Percentiles rank a stretch among this genome's conserved stretches.
Evolutionary conservation across 768 basidiomycete genomes (phyloP).

Genomic region (Russula earlei): DNA sequence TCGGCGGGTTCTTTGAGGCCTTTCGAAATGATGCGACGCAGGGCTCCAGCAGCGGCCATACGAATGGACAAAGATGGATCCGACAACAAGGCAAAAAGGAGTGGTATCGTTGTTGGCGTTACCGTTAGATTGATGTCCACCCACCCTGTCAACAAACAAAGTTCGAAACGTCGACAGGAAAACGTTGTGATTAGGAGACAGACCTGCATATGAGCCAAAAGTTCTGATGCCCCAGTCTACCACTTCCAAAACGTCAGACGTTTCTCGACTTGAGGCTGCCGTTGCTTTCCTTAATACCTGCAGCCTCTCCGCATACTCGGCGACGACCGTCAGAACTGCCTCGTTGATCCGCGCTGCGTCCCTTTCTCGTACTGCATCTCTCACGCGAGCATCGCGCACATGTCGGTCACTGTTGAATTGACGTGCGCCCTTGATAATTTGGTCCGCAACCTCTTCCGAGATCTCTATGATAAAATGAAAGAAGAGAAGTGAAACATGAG

Average conservation of each 20-base stretch:
- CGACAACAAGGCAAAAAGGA: slow-evolving; percentile 76
- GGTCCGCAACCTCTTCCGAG: slow-evolving; percentile 95
- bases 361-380: slow-evolving; percentile 83
- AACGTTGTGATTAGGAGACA: slow-evolving; percentile 29
- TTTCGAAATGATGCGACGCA: slow-evolving; percentile 80
- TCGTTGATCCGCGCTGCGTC: slow-evolving; percentile 84
- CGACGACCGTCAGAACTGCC: slow-evolving; percentile 75
- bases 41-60: slow-evolving; percentile 68
- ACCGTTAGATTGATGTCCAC: slow-evolving; percentile 96
- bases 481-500: slow-evolving; percentile 78
- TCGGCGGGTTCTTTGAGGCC: slow-evolving; percentile 87
- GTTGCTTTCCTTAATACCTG: slow-evolving; percentile 38
- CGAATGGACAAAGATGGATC: slow-evolving; percentile 73
- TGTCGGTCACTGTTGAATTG: slow-evolving; percentile 61
- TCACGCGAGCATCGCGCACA: slow-evolving; percentile 70
- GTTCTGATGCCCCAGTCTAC: slow-evolving; percentile 91
- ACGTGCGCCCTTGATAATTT: slow-evolving; percentile 82
- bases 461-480: slow-evolving; percentile 92
- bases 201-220: slow-evolving; percentile 89
- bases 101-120: slow-evolving; percentile 76
- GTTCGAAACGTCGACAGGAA: not conserved
- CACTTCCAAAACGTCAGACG: slow-evolving; percentile 59
- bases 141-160: slow-evolving; percentile 58
- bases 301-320: slow-evolving; percentile 58
- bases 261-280: slow-evolving; percentile 38